Conservation (phyloP, 192 early-diverging fungal species). For the Backusella mclennaniae region DNA sequence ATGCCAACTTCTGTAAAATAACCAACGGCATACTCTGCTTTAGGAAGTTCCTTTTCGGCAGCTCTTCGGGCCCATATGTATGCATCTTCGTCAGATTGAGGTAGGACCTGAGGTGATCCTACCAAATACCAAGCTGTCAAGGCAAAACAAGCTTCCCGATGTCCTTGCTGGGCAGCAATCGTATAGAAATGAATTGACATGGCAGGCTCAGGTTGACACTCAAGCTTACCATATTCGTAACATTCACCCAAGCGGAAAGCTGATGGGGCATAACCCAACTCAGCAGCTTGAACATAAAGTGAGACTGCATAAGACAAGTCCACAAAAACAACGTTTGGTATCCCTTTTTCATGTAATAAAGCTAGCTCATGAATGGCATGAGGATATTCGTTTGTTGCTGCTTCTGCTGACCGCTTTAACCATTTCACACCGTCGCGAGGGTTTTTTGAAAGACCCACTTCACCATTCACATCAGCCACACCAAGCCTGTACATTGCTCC, state of each 20-base stretch:
- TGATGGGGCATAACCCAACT: conserved; percentile 67
- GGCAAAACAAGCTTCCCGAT: conserved; percentile 63
- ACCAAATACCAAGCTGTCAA: conserved; percentile 68
- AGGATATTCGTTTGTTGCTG: conserved; percentile 56
- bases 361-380: conserved; percentile 61
- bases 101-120: conserved; percentile 49
- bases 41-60: conserved; percentile 56
- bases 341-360: conserved; percentile 55
- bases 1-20: conserved; percentile 68
- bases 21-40: conserved; percentile 65
- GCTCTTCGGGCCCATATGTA: conserved; percentile 63
- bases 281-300: conserved; percentile 60
- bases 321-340: conserved; percentile 61
- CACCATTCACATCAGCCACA: conserved; percentile 61
- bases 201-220: conserved; percentile 51
- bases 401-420: conserved; percentile 58
- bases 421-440: conserved; percentile 62
- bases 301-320: conserved; percentile 60
- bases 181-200: conserved; percentile 60
- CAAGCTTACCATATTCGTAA: conserved; percentile 65
- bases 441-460: conserved; percentile 52
- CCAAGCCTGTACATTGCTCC: conserved; percentile 71
- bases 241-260: conserved; percentile 60
- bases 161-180: conserved; percentile 61
- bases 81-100: conserved; percentile 61